Conservation (phyloP, 176 grass and related monocot species). For the Carex scoparia region DNA sequence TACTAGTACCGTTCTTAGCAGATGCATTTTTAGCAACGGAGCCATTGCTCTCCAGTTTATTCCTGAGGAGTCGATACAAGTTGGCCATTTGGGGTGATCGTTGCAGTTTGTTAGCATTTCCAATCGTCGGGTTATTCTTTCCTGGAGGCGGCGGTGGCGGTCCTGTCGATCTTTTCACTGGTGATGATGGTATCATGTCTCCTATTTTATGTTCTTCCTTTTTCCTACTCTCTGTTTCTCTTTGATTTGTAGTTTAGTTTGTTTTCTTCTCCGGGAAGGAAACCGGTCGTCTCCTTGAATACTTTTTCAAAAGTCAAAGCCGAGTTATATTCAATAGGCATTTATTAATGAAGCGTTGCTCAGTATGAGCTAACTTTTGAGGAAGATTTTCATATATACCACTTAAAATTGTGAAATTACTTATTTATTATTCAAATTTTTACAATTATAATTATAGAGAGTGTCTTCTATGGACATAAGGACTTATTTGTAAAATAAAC, state of each 20-base stretch:
- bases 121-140: not conserved
- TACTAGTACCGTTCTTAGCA: not conserved
- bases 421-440: too few species aligned
- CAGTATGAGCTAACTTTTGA: not conserved
- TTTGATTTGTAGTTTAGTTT: not conserved
- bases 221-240: not conserved
- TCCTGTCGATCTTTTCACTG: not conserved
- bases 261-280: not conserved
- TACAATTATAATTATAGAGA: too few species aligned
- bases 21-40: not conserved
- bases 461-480: too few species aligned
- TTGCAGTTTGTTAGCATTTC: constrained; percentile 15
- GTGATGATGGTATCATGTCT: constrained; percentile 9
- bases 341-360: not conserved
- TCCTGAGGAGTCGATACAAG: constrained; percentile 8
- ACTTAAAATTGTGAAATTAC: too few species aligned
- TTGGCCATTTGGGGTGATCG: constrained; percentile 17
- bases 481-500: too few species aligned
- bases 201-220: not conserved
- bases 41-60: not conserved
- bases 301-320: constrained; percentile 19
- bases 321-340: not conserved
- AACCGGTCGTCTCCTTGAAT: not conserved
- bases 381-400: too few species aligned
- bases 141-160: constrained; percentile 17